Conservation (phyloP, 2,329 filamentous ascomycete species). For the Trichoderma koningiopsis region DNA sequence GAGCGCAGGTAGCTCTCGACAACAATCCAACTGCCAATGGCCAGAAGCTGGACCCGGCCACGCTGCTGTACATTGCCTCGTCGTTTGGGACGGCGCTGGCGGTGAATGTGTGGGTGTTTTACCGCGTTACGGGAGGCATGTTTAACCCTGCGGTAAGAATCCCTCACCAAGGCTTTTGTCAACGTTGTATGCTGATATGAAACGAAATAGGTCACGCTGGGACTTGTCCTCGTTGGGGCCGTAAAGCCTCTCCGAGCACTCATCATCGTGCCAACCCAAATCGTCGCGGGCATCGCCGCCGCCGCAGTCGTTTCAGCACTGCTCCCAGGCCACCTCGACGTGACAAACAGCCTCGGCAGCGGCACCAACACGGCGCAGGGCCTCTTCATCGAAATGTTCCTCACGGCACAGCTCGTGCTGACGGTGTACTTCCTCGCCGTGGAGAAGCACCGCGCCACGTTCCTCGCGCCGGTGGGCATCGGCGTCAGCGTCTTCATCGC, state of each 20-base stretch:
- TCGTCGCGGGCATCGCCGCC: constrained; percentile 61
- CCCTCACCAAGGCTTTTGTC: background rate
- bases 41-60: constrained; percentile 37
- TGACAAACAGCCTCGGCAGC: constrained; percentile 56
- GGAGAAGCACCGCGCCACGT: constrained; percentile 74
- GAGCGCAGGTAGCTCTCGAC: constrained; percentile 43
- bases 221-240: constrained; percentile 59
- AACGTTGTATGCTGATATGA: background rate
- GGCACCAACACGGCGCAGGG: constrained; percentile 57
- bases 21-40: constrained; percentile 33
- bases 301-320: constrained; percentile 59
- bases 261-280: constrained; percentile 57
- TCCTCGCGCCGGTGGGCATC: constrained; percentile 70
- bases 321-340: constrained; percentile 57
- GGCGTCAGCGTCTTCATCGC: constrained; percentile 69
- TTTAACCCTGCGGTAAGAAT: constrained; percentile 53
- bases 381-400: constrained; percentile 67
- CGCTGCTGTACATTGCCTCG: constrained; percentile 52
- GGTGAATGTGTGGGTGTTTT: constrained; percentile 60
- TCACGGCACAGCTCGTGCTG: constrained; percentile 64
- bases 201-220: constrained; percentile 52
- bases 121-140: constrained; percentile 54
- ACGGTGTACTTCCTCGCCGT: constrained; percentile 70
- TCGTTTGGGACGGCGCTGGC: constrained; percentile 54
- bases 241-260: constrained; percentile 54